Evolutionary conservation across 768 basidiomycete species (phyloP).

Genomic region (Mycena vulgaris): DNA sequence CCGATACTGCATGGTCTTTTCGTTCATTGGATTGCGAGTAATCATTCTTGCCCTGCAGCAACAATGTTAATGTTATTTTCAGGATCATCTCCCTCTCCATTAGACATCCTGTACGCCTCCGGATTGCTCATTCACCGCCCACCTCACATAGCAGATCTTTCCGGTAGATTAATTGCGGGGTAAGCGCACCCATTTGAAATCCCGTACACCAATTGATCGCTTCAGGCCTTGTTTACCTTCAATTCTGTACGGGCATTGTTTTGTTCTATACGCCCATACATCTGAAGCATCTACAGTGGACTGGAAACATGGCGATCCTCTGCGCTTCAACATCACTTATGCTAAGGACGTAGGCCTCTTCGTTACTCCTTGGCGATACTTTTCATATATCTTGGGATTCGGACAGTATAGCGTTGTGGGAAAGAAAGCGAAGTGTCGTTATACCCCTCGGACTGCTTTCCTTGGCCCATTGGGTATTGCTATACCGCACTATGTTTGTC

Average conservation of each 20-base stretch:
- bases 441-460: constrained; percentile 68
- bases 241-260: constrained; percentile 65
- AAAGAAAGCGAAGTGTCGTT: constrained; percentile 67
- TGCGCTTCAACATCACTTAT: constrained; percentile 78
- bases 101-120: constrained; percentile 57
- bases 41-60: not conserved
- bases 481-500: constrained; percentile 81
- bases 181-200: constrained; percentile 48
- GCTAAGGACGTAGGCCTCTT: constrained; percentile 71
- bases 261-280: constrained; percentile 15
- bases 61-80: constrained; percentile 2
- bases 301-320: constrained; percentile 77
- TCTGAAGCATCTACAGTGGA: constrained; percentile 57
- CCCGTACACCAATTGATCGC: constrained; percentile 9
- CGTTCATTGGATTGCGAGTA: constrained; percentile 75
- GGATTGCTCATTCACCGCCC: not conserved
- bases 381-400: constrained; percentile 19
- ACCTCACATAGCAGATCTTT: constrained; percentile 33
- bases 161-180: constrained; percentile 71
- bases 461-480: constrained; percentile 74
- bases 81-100: constrained; percentile 75
- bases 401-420: constrained; percentile 78
- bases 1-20: constrained; percentile 80
- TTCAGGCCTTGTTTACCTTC: constrained; percentile 75
- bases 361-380: not conserved